Conservation (phyloP, 1,284 basidiomycete species). For the Ustilago curta region DNA sequence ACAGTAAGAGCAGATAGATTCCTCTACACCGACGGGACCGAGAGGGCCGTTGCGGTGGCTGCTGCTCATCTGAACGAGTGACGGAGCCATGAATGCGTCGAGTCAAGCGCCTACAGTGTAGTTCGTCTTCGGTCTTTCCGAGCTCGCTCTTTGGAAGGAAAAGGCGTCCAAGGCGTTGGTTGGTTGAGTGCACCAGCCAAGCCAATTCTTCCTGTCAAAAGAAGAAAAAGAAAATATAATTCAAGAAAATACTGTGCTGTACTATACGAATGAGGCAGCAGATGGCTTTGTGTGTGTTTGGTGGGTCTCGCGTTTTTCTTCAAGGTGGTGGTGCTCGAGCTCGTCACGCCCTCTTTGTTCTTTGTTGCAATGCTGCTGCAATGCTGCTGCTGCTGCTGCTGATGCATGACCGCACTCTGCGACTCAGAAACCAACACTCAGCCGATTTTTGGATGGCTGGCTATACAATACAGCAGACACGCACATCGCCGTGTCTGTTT, state of each 20-base stretch:
- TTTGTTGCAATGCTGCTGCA: background rate
- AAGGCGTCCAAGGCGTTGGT: background rate
- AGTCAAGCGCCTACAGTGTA: too few species aligned
- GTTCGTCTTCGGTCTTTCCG: background rate
- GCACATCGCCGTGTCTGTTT: background rate
- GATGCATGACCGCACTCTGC: background rate
- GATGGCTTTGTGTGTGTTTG: background rate
- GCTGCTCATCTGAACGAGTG: too few species aligned
- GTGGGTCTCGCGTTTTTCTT: background rate
- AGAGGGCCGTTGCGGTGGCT: too few species aligned
- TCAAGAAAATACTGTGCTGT: background rate
- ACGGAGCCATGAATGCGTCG: too few species aligned
- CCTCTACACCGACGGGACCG: too few species aligned
- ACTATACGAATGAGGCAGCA: background rate
- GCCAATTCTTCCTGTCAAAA: background rate
- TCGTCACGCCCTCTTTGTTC: background rate
- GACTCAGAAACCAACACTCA: constrained; percentile 9
- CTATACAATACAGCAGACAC: background rate
- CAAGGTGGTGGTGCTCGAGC: background rate
- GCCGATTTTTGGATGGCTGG: constrained; percentile 3
- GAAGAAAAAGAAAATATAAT: background rate
- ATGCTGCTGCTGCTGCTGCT: background rate
- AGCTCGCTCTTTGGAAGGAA: constrained; percentile 3
- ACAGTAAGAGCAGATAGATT: too few species aligned
- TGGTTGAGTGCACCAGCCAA: background rate